Conservation (phyloP, 495 filamentous ascomycete genomes). For the Chlorociboria aeruginascens region DNA sequence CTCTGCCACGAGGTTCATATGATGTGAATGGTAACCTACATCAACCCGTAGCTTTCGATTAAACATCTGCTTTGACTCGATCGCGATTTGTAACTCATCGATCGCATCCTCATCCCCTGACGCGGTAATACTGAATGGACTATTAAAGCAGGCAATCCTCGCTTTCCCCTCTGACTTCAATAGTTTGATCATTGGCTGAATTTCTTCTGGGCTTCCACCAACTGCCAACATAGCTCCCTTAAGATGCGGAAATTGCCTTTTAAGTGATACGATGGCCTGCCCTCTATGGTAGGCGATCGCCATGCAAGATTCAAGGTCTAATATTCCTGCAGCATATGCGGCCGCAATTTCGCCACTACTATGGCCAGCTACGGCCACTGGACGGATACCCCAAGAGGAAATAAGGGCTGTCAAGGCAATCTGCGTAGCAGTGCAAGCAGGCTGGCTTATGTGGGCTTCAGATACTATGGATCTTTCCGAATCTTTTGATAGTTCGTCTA, state of each 20-base stretch:
- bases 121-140: slow-evolving; percentile 31
- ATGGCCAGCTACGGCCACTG: slow-evolving; percentile 46
- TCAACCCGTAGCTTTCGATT: slow-evolving; percentile 40
- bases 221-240: slow-evolving; percentile 41
- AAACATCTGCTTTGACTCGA: slow-evolving; percentile 24
- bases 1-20: slow-evolving; percentile 40
- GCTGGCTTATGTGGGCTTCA: slow-evolving; percentile 28
- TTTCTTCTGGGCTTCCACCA: slow-evolving; percentile 29
- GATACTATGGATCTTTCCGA: neutral
- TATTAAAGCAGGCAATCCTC: slow-evolving; percentile 41
- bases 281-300: slow-evolving; percentile 37
- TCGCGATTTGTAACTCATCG: slow-evolving; percentile 31
- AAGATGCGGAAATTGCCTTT: neutral
- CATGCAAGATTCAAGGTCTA: slow-evolving; percentile 40
- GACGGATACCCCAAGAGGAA: slow-evolving; percentile 37
- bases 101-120: slow-evolving; percentile 25
- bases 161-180: slow-evolving; percentile 6
- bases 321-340: slow-evolving; percentile 36
- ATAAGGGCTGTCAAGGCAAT: slow-evolving; percentile 43
- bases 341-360: slow-evolving; percentile 55
- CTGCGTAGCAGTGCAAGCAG: slow-evolving; percentile 41
- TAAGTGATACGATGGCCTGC: neutral
- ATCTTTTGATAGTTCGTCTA: neutral
- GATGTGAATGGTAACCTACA: slow-evolving; percentile 52
- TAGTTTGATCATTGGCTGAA: slow-evolving; percentile 22